Evolutionary conservation across 495 filamentous ascomycete species (phyloP), one percentile per base, ranked within the genome.

Genomic region (Pyrenopolyporus hunteri): DNA sequence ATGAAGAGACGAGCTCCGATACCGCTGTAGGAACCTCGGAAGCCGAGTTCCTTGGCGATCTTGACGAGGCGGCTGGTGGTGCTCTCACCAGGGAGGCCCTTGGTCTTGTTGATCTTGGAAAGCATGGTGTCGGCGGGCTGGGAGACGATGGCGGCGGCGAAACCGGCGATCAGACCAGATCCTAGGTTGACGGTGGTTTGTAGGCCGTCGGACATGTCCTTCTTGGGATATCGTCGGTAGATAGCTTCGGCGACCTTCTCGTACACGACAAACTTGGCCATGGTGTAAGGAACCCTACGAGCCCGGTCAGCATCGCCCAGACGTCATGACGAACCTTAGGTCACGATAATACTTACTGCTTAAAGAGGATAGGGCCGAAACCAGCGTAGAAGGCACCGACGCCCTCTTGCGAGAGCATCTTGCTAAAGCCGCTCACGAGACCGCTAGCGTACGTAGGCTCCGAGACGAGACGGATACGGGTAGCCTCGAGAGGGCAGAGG

Each of bases 61-160:
- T 97, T 97, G 82, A 97, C 84, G 61, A 98, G 81, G 76, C 94
- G 90, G 78, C 79, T 83, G 64, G 86, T 88, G 71, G 92, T 98
- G 74, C 93, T 87, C 85, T 98, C 93, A 79, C 94, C 94, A 54
- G 94, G 94, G 40, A 87, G 81, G 77, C 94, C 94, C 80, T 90
- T 91, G 78, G 92, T 96, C 91, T 98, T 98, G 90, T 98, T 98
- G 86, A 98, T 98, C 87, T 98, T 98, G 82, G 83, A 89, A 69
- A 98, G 87, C 94, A 98, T 98, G 72, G 94, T 98, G 78, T 98
- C 94, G 73, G 94, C 94, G 69, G 94, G 93, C 81, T 98, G 94
- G 39, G 94, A 98, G 70, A 98, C 87, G 74, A 97, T 68, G 71
- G 94, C 94, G 64, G 94, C 94, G 61, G 94, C 93, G 81, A 98